Evolutionary conservation across 805 yeast genomes (phyloP).

Genomic region (Maudiozyma bulderi): DNA sequence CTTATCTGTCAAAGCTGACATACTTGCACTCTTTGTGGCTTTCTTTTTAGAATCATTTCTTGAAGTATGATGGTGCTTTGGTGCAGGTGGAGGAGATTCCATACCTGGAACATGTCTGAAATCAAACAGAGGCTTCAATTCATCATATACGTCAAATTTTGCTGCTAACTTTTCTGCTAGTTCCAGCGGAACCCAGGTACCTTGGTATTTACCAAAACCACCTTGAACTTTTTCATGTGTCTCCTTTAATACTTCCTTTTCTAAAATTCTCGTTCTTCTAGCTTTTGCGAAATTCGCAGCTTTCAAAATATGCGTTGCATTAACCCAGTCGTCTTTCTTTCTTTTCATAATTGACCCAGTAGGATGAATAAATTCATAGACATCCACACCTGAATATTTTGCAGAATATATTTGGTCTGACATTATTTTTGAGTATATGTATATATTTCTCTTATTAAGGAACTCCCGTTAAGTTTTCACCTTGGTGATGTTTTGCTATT

Average conservation of each 20-base stretch:
- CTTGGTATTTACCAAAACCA: slow-evolving; percentile 94
- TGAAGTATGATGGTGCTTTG: slow-evolving; percentile 59
- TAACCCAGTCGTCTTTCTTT: slow-evolving; percentile 71
- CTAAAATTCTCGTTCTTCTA: slow-evolving; percentile 82
- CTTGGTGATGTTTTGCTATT: background rate
- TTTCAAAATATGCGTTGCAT: slow-evolving; percentile 90
- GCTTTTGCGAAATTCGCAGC: slow-evolving; percentile 93
- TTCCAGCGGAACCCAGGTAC: slow-evolving; percentile 87
- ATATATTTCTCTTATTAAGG: background rate
- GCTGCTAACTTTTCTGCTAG: slow-evolving; percentile 62
- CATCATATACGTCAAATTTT: slow-evolving; percentile 52
- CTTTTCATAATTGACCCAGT: slow-evolving; percentile 72
- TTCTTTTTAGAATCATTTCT: slow-evolving; percentile 30
- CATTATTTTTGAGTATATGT: slow-evolving; percentile 2
- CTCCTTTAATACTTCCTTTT: slow-evolving; percentile 82
- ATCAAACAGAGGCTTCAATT: slow-evolving; percentile 58
- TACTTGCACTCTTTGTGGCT: slow-evolving; percentile 22
- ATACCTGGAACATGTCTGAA: slow-evolving; percentile 43
- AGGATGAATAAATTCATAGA: slow-evolving; percentile 61
- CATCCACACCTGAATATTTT: slow-evolving; percentile 72
- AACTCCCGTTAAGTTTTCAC: background rate
- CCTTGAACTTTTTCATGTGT: slow-evolving; percentile 92
- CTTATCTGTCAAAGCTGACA: slow-evolving; percentile 27
- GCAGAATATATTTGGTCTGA: slow-evolving; percentile 52
- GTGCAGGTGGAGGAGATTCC: slow-evolving; percentile 48